phyloP scores from a whole-genome alignment of 83 land plant genomes.

The Thuja plicata region DNA sequence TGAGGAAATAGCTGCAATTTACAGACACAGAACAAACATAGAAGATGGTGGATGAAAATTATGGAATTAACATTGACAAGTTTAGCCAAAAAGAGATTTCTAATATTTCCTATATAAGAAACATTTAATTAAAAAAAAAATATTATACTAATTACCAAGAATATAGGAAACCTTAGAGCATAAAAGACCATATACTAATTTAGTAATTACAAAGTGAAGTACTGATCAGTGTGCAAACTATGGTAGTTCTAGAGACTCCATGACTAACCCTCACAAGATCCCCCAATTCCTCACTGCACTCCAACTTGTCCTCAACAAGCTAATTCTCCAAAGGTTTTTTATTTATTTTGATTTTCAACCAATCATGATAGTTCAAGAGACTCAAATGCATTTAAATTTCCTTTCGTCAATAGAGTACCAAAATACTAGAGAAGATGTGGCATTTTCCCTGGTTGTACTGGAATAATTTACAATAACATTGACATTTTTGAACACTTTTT shows the following conservation, averaged over 20 bases:
- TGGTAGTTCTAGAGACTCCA: too few species aligned
- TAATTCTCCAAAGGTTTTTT: slow-evolving; percentile 96
- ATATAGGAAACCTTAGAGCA: too few species aligned
- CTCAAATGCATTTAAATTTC: slow-evolving; percentile 94
- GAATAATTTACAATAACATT: slow-evolving; percentile 78
- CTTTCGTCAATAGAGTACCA: slow-evolving; percentile 91
- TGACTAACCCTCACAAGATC: slow-evolving; percentile 90
- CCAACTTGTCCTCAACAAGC: slow-evolving; percentile 98
- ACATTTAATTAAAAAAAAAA: too few species aligned
- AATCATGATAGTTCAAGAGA: slow-evolving; percentile 94
- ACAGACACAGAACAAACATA: not conserved
- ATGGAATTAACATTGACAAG: not conserved
- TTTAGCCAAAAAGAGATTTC: not conserved
- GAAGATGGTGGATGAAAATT: not conserved
- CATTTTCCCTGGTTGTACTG: slow-evolving; percentile 97
- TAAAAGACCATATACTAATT: too few species aligned
- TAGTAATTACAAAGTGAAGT: too few species aligned
- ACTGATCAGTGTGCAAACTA: not conserved
- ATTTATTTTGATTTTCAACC: slow-evolving; percentile 96
- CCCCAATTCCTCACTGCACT: slow-evolving; percentile 98
- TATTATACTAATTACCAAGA: too few species aligned
- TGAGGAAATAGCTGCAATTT: not conserved
- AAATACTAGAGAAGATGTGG: slow-evolving; percentile 96
- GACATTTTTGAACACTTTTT: too few species aligned
- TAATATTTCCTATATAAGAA: not conserved